Conservation (phyloP, 2,329 filamentous ascomycete genomes). For the Aurifilum marmelostoma region DNA sequence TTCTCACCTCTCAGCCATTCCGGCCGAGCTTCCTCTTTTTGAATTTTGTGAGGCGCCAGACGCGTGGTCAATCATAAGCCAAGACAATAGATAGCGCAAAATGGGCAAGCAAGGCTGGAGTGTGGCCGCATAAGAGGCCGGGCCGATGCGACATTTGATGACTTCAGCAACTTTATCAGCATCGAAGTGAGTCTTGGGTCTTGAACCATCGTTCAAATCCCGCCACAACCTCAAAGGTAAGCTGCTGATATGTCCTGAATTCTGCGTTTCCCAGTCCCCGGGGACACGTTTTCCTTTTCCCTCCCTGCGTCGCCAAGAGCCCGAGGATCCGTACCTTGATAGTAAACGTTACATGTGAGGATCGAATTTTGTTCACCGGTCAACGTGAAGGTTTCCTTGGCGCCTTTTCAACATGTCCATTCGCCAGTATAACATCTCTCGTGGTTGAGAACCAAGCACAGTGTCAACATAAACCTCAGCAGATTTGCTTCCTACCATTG, state of each 20-base stretch:
- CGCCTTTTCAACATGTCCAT: background rate
- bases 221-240: background rate
- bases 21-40: constrained; percentile 1
- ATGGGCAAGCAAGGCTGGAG: background rate
- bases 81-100: constrained; percentile 1
- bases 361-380: background rate
- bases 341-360: background rate
- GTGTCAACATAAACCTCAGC: background rate
- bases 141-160: background rate
- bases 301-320: constrained; percentile 1
- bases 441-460: background rate
- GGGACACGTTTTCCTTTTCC: background rate
- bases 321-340: background rate
- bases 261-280: background rate
- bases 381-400: background rate
- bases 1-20: background rate
- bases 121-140: background rate
- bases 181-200: background rate
- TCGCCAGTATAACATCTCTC: background rate
- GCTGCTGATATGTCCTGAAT: background rate
- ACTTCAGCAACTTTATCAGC: background rate
- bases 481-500: background rate
- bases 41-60: background rate
- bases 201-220: background rate
- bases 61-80: background rate